phyloP scores from a whole-genome alignment of 257 asterid genomes.

The Scutellaria minor region DNA sequence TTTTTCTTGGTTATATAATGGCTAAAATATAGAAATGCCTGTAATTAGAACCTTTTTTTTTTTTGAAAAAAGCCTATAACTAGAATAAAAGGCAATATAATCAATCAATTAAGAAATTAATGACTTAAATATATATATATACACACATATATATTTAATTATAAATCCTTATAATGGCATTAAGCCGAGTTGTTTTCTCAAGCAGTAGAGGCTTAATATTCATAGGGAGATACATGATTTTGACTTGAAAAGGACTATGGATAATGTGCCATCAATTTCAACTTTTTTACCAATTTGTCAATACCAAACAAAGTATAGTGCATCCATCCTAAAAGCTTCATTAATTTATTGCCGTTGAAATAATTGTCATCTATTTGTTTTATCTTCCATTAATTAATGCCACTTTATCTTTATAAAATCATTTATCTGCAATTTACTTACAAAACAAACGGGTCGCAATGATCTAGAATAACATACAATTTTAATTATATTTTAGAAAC shows the following conservation, averaged over 20 bases:
- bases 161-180: conserved; percentile 3
- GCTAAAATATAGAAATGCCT: no score
- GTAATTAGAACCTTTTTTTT: no score
- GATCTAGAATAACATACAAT: no score
- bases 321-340: conserved; percentile 30
- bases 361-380: conserved; percentile 3
- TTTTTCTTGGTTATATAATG: no score
- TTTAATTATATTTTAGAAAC: no score
- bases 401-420: not conserved
- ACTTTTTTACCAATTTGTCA: conserved; percentile 29
- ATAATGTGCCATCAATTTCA: conserved; percentile 14
- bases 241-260: conserved; percentile 42
- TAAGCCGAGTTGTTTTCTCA: conserved; percentile 31
- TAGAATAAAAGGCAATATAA: no score
- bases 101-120: no score
- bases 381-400: conserved; percentile 6
- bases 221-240: conserved; percentile 30
- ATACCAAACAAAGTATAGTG: conserved; percentile 19
- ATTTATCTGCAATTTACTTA: no score
- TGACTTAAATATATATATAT: no score
- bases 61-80: no score
- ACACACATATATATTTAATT: no score
- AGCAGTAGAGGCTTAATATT: conserved; percentile 21
- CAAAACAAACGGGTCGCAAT: no score
- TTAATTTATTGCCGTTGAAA: conserved; percentile 25